Conservation (phyloP, 2,329 filamentous ascomycete species). For the Trichoderma oligosporum region DNA sequence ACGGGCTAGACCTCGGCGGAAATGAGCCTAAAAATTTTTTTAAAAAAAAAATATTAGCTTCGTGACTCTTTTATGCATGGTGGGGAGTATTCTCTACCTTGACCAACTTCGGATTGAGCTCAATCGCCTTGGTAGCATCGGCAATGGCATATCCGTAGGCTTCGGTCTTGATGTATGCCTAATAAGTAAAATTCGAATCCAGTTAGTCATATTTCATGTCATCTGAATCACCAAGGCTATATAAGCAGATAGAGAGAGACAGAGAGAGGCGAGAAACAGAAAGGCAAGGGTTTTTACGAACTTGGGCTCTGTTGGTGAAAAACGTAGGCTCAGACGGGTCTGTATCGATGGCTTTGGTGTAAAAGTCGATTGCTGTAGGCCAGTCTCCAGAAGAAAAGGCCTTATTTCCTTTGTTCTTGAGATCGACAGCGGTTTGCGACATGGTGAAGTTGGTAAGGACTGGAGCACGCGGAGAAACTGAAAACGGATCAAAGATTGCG, state of each 20-base stretch:
- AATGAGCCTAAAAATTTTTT: slow-evolving; percentile 71
- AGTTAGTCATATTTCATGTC: slow-evolving; percentile 50
- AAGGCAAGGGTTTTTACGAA: slow-evolving; percentile 40
- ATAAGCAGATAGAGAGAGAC: too few relatives aligned
- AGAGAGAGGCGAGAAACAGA: slow-evolving; percentile 23
- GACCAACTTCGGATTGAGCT: slow-evolving; percentile 80
- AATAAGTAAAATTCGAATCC: slow-evolving; percentile 5
- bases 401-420: slow-evolving; percentile 94
- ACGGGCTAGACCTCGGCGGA: slow-evolving; percentile 85
- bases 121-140: slow-evolving; percentile 87
- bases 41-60: slow-evolving; percentile 14
- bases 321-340: slow-evolving; percentile 83
- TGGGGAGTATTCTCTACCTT: slow-evolving; percentile 59
- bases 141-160: slow-evolving; percentile 88
- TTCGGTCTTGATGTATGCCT: slow-evolving; percentile 95
- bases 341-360: slow-evolving; percentile 80
- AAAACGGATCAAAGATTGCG: neutral
- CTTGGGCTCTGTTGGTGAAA: slow-evolving; percentile 93
- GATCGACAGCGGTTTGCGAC: slow-evolving; percentile 66
- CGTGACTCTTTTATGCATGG: neutral
- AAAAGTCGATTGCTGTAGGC: slow-evolving; percentile 74
- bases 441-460: slow-evolving; percentile 31
- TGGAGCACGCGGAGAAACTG: slow-evolving; percentile 5
- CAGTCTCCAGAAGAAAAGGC: slow-evolving; percentile 88
- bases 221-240: slow-evolving; percentile 22